A percentile compares a stretch with the other conserved stretches of the same genome.
These are phyloP conservation scores for Diaporthe capsici DNA, from an alignment of 2,329 filamentous ascomycete species.

Conservation along the genomic window DNA sequence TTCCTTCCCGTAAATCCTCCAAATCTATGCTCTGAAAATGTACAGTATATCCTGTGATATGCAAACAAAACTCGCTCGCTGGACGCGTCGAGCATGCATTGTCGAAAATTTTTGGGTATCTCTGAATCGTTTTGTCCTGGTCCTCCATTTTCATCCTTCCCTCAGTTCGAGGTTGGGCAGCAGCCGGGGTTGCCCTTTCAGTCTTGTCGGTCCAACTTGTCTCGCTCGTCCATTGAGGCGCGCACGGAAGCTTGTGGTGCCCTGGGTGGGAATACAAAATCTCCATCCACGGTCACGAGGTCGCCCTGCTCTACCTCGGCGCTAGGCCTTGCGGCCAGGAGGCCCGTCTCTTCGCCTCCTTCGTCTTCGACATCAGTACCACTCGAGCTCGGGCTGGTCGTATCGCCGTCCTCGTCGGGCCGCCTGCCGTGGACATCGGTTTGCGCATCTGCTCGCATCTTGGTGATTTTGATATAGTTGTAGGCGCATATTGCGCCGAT, in stretches of 20 bases:
- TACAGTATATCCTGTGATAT: constrained; percentile 37
- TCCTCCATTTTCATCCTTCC: constrained; percentile 6
- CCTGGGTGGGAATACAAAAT: constrained; percentile 55
- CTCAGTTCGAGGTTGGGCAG: background rate
- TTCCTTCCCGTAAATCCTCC: constrained; percentile 7
- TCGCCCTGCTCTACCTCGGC: constrained; percentile 49
- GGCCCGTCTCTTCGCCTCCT: constrained; percentile 61
- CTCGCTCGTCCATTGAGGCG: constrained; percentile 36
- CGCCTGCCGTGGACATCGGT: constrained; percentile 62
- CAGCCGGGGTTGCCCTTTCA: constrained; percentile 15
- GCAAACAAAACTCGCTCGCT: constrained; percentile 35
- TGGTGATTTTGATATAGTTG: constrained; percentile 93
- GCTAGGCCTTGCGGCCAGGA: constrained; percentile 59
- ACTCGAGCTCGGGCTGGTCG: constrained; percentile 53
- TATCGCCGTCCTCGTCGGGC: constrained; percentile 49
- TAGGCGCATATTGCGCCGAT: constrained; percentile 89
- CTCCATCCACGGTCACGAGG: constrained; percentile 57
- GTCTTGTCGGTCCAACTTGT: constrained; percentile 42
- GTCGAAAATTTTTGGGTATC: constrained; percentile 35
- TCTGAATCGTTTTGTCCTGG: constrained; percentile 22
- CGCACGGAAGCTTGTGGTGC: constrained; percentile 28
- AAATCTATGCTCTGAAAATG: constrained; percentile 32
- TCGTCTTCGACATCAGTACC: constrained; percentile 58
- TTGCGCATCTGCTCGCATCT: constrained; percentile 86
- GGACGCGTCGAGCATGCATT: background rate